phyloP scores from a whole-genome alignment of 2,329 filamentous ascomycete species.

The Xylaria sp. region DNA sequence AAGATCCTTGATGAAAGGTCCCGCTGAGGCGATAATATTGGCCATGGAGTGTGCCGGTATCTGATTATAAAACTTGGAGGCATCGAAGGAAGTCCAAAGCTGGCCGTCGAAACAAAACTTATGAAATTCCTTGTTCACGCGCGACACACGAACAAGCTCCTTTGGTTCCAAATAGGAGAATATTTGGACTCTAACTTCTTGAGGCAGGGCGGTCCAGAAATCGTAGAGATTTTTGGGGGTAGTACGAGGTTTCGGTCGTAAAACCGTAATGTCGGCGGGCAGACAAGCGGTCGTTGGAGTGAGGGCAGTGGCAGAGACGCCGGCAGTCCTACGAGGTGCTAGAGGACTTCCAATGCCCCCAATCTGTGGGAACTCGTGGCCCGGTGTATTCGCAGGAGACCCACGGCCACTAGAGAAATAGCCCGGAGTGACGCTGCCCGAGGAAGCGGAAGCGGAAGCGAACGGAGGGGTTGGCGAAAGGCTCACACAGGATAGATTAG shows the following conservation, averaged over 20 bases:
- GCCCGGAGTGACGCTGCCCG: slow-evolving; percentile 49
- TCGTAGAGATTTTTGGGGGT: slow-evolving; percentile 60
- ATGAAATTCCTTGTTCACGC: slow-evolving; percentile 82
- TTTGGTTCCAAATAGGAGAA: slow-evolving; percentile 81
- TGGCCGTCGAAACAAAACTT: slow-evolving; percentile 93
- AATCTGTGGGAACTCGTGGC: slow-evolving; percentile 54
- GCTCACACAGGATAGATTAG: slow-evolving; percentile 66
- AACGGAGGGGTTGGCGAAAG: slow-evolving; percentile 59
- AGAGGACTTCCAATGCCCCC: slow-evolving; percentile 60
- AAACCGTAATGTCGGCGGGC: slow-evolving; percentile 70
- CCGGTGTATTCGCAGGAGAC: slow-evolving; percentile 54
- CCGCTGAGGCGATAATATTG: slow-evolving; percentile 85
- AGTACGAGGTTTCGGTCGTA: slow-evolving; percentile 48
- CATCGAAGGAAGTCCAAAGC: slow-evolving; percentile 87
- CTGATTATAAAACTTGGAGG: slow-evolving; percentile 85
- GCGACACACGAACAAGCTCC: slow-evolving; percentile 81
- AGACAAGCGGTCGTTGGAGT: slow-evolving; percentile 67
- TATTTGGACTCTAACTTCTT: slow-evolving; percentile 83
- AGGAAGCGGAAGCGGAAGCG: slow-evolving; percentile 50
- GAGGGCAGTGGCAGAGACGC: slow-evolving; percentile 55
- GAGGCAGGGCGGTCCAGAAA: slow-evolving; percentile 84
- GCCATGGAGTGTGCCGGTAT: slow-evolving; percentile 87
- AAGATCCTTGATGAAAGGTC: slow-evolving; percentile 89
- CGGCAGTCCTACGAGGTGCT: slow-evolving; percentile 66
- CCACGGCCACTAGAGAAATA: slow-evolving; percentile 52